Base-by-base conservation (phyloP, 306 rosid species). In the Notholithocarpus densiflorus region DNA sequence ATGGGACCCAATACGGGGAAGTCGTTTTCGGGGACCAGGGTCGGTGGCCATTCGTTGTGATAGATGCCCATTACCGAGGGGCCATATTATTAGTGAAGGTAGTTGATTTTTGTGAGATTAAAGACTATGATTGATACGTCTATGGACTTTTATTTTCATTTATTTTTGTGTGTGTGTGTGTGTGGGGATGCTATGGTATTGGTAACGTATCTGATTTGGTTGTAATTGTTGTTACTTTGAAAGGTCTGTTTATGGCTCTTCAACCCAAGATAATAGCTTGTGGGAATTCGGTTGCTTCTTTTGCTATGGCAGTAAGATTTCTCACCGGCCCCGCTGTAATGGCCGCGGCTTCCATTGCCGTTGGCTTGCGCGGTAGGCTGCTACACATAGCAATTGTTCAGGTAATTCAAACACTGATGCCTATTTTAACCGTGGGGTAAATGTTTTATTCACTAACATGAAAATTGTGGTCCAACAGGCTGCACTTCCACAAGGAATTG, bases 401-500 rank as follows among this genome's bases (percentile, higher is more conserved):
- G 99, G 98, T 94, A 88, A 72, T 48, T 45, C 15, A 20, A 40
- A 40, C 13, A 54, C 71, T 40, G 45, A 40, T 8, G 45, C 45
- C 45, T 40, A 8, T 40, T 40, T 40, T 40, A 40, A 40, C 45
- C 45, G 0, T 40, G 45, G 45, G 45, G 11, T 48, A 61, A 43
- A 34, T 37, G 8, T 8, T 4, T 55, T 40, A 37, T 73, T 75
- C 13, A 31, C 82, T 75, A 48, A 59, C 10, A 61, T 27, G 77
- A 72, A 31, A 56, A 75, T 76, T 82, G 70, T 34, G 73, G 27
- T 43, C 17, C 79, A 72, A 62, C 68, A 95, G 98, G 99, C 99
- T 64, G 98, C 99, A 17, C 93, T 95, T 77, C 99, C 99, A 4
- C 99, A 95, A 88, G 99, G 99, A 43, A 90, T 95, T 77, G 99